phyloP scores from a whole-genome alignment of 164 flowering plant genomes.

The Cinnamomum micranthum region DNA sequence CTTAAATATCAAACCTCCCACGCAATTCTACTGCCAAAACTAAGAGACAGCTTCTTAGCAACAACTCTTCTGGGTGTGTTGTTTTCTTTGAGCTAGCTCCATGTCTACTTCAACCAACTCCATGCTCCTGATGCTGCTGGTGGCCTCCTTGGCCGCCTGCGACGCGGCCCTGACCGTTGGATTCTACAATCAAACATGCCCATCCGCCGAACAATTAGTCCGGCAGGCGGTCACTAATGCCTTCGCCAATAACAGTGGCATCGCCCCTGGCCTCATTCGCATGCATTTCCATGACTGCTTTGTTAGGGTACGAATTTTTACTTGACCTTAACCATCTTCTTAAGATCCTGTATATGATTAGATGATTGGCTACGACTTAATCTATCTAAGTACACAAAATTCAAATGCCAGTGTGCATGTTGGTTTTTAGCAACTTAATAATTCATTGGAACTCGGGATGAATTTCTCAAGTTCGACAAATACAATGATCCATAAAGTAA shows the following conservation, averaged over 20 bases:
- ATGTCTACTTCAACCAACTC: not conserved
- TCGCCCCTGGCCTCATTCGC: slow-evolving; percentile 12
- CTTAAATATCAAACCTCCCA: too few relatives aligned
- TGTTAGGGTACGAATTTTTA: slow-evolving; percentile 8
- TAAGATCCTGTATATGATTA: too few relatives aligned
- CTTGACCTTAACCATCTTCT: not conserved
- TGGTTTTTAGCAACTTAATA: too few relatives aligned
- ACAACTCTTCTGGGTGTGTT: too few relatives aligned
- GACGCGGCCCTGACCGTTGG: slow-evolving; percentile 2
- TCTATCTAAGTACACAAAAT: too few relatives aligned
- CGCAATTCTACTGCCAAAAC: too few relatives aligned
- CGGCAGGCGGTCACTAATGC: slow-evolving; percentile 3
- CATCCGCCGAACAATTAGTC: slow-evolving; percentile 6
- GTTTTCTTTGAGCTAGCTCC: not conserved
- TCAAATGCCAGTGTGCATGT: too few relatives aligned
- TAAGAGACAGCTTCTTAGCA: too few relatives aligned
- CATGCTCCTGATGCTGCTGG: not conserved
- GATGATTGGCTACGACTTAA: too few relatives aligned
- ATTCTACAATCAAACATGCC: slow-evolving; percentile 10
- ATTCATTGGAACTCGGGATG: too few relatives aligned
- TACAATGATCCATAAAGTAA: too few relatives aligned
- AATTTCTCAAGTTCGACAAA: too few relatives aligned
- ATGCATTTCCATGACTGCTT: slow-evolving; percentile 20
- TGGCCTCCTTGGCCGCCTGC: not conserved
- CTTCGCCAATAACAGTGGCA: slow-evolving; percentile 1